Percentiles rank a stretch among this genome's conserved stretches.
Conservation (phyloP, 768 basidiomycete genomes). For the Cantharellus anzutake region DNA sequence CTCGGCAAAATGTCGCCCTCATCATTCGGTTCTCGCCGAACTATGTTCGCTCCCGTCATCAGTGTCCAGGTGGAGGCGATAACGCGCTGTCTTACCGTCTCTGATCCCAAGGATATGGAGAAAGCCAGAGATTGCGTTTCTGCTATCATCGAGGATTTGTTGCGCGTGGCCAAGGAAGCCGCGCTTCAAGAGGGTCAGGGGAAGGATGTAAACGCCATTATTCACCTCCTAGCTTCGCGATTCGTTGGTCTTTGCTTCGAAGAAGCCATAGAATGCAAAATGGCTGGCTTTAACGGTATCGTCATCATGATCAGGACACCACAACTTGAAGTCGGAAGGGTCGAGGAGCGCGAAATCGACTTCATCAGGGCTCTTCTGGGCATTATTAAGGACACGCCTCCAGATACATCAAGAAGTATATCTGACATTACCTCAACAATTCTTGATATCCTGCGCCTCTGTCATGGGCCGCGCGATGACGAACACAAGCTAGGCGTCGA, state of each 20-base stretch:
- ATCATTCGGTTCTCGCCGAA: slow-evolving; percentile 4
- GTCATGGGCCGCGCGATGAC: not conserved
- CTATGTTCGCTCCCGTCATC: slow-evolving; percentile 15
- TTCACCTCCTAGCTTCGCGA: slow-evolving; percentile 66
- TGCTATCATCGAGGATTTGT: slow-evolving; percentile 45
- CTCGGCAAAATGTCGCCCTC: slow-evolving; percentile 25
- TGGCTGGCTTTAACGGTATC: slow-evolving; percentile 77
- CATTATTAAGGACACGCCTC: slow-evolving; percentile 85
- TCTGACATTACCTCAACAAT: slow-evolving; percentile 66
- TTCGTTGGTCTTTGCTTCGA: slow-evolving; percentile 80
- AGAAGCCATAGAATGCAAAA: slow-evolving; percentile 76
- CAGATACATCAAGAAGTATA: slow-evolving; percentile 68
- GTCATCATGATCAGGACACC: slow-evolving; percentile 56
- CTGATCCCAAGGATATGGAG: slow-evolving; percentile 37
- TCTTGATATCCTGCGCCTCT: slow-evolving; percentile 16
- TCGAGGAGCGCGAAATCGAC: slow-evolving; percentile 73
- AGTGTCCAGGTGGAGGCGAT: slow-evolving; percentile 45
- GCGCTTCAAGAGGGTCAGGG: slow-evolving; percentile 10
- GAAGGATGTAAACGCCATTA: slow-evolving; percentile 33
- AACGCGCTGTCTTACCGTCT: slow-evolving; percentile 53
- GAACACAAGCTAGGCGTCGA: not conserved
- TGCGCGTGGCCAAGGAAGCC: slow-evolving; percentile 21
- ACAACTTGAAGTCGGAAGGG: slow-evolving; percentile 56
- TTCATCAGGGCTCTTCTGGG: slow-evolving; percentile 78
- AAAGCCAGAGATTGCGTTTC: slow-evolving; percentile 42